Evolutionary conservation across 352 stramenopile genomes (phyloP), one percentile per base, ranked within the genome.

Genomic region (Phytophthora tentaculata): DNA sequence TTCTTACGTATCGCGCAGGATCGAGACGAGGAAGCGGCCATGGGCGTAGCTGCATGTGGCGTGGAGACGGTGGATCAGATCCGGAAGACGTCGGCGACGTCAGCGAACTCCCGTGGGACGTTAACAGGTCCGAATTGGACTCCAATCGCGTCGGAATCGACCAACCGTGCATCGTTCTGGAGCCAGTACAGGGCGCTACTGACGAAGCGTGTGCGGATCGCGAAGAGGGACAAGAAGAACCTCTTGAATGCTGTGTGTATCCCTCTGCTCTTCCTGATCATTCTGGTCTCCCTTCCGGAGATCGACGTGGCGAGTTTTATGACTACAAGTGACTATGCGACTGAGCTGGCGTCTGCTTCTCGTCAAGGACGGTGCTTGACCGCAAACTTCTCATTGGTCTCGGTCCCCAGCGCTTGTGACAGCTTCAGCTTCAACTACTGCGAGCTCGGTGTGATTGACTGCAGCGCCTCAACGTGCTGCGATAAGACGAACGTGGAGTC

Each of bases 1-100:
- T 99, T 99, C 73, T 71, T 99, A 56, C 76, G 77, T 13, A 91
- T 91, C 58, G 81, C 83, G 2, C 63, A 66, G 17, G 79, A 86
- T 41, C 80, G 76, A 17, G 78, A 89, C 43, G 73, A 79, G 35
- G 69, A 71, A 50, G 50, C 44, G 16, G 37, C 64, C 1, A 56
- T 74, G 17, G 61, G 64, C 16, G 49, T 60, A 19, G 48, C 49
- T 57, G 51, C 26, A 3, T 69, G 58, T 16, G 62, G 52, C 2
- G 48, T 75, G 13, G 76, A 81, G 47, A 29, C 48, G 17, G 64
- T 76, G 9, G 67, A 80, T 37, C 71, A 74, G 44, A 65, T 70
- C 2, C 72, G 76, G 5, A 77, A 84, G 50, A 80, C 67, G 9
- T 84, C 76, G 9, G 64, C 72, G 16, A 75, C 67, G 9, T 82